Percentiles rank a stretch among this genome's conserved stretches.
phyloP scores from a whole-genome alignment of 2,329 filamentous ascomycete species.

The Pseudogymnoascus sp. region DNA sequence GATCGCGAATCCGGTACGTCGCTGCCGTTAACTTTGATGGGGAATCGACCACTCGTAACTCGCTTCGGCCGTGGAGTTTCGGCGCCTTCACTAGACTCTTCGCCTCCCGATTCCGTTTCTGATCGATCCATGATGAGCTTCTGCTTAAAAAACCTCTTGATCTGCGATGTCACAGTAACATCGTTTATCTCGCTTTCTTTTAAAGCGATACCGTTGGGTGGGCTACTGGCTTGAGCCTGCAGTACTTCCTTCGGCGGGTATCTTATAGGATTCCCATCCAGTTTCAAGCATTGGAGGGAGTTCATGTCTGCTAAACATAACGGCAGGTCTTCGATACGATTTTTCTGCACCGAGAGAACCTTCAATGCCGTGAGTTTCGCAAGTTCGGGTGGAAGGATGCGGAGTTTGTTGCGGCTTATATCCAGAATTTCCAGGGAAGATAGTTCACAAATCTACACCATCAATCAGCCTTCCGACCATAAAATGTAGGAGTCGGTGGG shows the following conservation, averaged over 20 bases:
- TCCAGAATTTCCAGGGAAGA: conserved; percentile 86
- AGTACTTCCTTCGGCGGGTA: conserved; percentile 68
- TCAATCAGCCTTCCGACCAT: conserved; percentile 1
- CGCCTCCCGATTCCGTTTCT: conserved; percentile 47
- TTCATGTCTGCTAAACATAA: conserved; percentile 81
- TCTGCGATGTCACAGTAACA: conserved; percentile 49
- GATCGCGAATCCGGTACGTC: conserved; percentile 62
- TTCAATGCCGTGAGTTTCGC: conserved; percentile 75
- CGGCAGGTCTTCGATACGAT: conserved; percentile 77
- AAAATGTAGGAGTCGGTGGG: conserved; percentile 2
- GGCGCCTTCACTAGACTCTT: conserved; percentile 62
- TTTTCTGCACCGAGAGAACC: conserved; percentile 79
- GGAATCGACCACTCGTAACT: conserved; percentile 55
- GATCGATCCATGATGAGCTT: conserved; percentile 39
- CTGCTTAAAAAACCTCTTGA: conserved; percentile 51
- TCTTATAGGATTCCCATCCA: conserved; percentile 77
- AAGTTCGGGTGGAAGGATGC: conserved; percentile 68
- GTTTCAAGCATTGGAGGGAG: conserved; percentile 79
- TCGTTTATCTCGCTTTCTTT: conserved; percentile 59
- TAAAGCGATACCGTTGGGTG: conserved; percentile 44
- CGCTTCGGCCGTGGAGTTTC: conserved; percentile 69
- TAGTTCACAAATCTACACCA: conserved; percentile 67
- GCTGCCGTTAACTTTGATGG: conserved; percentile 63
- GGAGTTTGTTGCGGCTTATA: conserved; percentile 79
- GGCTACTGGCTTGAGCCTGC: conserved; percentile 46